phyloP scores from a whole-genome alignment of 148 eudicot species.

The Salicornia ramosissima region DNA sequence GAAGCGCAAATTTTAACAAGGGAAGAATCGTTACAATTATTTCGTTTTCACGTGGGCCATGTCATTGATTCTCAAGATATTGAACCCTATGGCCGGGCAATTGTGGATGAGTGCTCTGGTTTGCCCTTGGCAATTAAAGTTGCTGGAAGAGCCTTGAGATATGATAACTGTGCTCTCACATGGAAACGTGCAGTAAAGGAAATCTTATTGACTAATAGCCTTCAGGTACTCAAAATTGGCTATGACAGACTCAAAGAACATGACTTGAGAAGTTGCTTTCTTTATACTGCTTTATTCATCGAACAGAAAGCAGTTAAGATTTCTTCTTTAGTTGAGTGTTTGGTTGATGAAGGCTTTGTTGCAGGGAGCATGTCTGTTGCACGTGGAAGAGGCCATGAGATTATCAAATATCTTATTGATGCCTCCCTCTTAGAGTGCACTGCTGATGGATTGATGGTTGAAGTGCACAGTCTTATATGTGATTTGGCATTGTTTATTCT shows the following conservation, averaged over 20 bases:
- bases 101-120: conserved; percentile 22
- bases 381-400: conserved; percentile 11
- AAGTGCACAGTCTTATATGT: conserved; percentile 9
- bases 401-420: conserved; percentile 8
- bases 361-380: conserved; percentile 8
- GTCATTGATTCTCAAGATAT: conserved; percentile 15
- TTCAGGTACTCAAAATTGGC: conserved; percentile 4
- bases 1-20: conserved; percentile 9
- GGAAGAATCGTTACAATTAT: conserved; percentile 15
- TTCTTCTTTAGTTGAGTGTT: conserved; percentile 10
- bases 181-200: conserved; percentile 16
- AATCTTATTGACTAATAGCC: conserved; percentile 6
- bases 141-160: conserved; percentile 18
- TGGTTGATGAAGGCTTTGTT: conserved; percentile 18
- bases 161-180: background rate
- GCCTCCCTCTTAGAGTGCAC: conserved; percentile 16
- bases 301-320: background rate
- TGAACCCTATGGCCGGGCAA: conserved; percentile 13
- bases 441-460: conserved; percentile 10
- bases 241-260: conserved; percentile 11
- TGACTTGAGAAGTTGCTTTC: conserved; percentile 20
- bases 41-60: conserved; percentile 15
- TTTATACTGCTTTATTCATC: conserved; percentile 11
- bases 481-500: conserved; percentile 18
- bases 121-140: conserved; percentile 19